Base-by-base conservation (phyloP, 306 rosid species). In the Citrullus colocynthis region DNA sequence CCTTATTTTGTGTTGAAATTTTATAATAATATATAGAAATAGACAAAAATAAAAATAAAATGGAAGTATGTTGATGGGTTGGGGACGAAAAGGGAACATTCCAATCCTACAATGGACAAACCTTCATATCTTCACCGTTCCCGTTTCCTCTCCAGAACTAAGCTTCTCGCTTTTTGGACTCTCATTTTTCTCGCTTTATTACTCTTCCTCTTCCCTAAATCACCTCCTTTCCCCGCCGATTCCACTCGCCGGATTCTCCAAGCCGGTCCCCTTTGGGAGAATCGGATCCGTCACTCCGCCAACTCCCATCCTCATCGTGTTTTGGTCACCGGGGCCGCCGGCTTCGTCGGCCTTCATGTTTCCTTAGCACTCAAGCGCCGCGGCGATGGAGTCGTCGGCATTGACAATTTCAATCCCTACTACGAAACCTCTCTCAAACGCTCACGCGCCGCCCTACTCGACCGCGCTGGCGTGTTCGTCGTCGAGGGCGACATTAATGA, bases 251-350 rank as follows among this genome's bases (percentile, higher is more conserved):
- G 82, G 41, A 8, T 58, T 61, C 84, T 82, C n/a, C 88, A 39
- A 56, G 76, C 69, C 65, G 77, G 76, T 1, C 20, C 78, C 52
- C 49, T 21, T 32, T 82, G 86, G 86, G 82, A 80, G 41, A 74
- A 42, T 0, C 63, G 60, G 45, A 75, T 85, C 34, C 67, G 56
- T 4, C 44, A 6, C 44, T 82, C 81, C 0, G 74, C 48, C 6
- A 32, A 24, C 4, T 9, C 63, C 15, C 34, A 56, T 1, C 44
- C 82, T 10, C 67, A 10, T 0, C 41, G 62, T 7, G 81, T 85
- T 2, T 80, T 85, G 10, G 84, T 85, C 21, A 85, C 86, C 45
- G 88, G 86, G 5, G 86, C 86, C 3, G 84, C 88, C 2, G 88
- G 86, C 4, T 85, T 85, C 21, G 86, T 85, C n/a, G 86, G 88